Conservation (phyloP, 345 rosid species). For the Atalantia buxifolia region DNA sequence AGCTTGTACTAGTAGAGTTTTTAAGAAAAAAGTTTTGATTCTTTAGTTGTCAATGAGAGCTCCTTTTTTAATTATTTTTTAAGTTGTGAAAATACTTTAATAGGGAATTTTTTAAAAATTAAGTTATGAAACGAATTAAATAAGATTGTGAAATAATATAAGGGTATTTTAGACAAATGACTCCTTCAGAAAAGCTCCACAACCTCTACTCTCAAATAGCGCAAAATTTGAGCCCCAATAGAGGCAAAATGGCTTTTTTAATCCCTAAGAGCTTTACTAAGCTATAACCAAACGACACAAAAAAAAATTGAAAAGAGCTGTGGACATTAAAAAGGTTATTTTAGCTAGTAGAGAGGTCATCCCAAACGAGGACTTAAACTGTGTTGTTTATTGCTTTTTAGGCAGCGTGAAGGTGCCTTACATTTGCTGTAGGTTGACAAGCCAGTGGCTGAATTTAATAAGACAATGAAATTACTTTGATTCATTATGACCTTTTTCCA, state of each 20-base stretch:
- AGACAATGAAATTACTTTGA: neutral
- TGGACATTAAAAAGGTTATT: too few species aligned
- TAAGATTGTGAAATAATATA: too few species aligned
- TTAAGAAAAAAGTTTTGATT: too few species aligned
- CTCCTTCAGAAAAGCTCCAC: too few species aligned
- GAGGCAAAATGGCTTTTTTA: neutral
- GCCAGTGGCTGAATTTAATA: neutral
- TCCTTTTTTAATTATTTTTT: too few species aligned
- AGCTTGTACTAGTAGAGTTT: too few species aligned
- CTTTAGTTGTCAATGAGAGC: too few species aligned
- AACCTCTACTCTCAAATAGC: too few species aligned
- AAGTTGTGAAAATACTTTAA: neutral
- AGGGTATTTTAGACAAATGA: too few species aligned
- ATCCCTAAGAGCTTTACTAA: neutral
- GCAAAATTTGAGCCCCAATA: neutral
- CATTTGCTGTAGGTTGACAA: neutral
- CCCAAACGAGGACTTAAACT: neutral
- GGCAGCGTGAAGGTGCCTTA: neutral
- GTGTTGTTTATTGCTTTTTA: slow-evolving; percentile 1
- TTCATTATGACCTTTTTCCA: neutral
- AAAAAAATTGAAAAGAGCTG: neutral
- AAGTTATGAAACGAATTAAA: too few species aligned
- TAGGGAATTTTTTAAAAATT: too few species aligned
- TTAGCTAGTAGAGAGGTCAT: neutral
- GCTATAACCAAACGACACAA: neutral